A percentile compares a stretch with the other conserved stretches of the same genome.
Conservation (phyloP, 129 eudicot genomes). For the Ambrosia artemisiifolia region DNA sequence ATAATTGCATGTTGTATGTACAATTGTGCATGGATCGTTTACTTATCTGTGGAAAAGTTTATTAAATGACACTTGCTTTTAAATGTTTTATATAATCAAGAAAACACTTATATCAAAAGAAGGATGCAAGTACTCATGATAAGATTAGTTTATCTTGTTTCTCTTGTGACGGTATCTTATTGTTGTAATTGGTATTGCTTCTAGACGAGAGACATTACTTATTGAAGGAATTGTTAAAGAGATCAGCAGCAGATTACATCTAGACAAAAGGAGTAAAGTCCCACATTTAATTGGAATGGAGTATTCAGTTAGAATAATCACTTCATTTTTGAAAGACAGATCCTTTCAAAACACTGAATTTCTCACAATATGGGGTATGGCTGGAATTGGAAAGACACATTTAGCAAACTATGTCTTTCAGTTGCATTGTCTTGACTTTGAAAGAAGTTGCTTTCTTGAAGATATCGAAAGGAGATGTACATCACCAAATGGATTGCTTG, state of each 20-base stretch:
- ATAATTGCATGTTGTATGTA: too few relatives aligned
- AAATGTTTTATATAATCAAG: too few relatives aligned
- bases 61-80: too few relatives aligned
- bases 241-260: background rate
- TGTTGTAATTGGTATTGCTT: background rate
- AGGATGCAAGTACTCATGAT: too few relatives aligned
- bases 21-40: too few relatives aligned
- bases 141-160: too few relatives aligned
- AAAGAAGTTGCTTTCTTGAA: background rate
- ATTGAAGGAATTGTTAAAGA: slow-evolving; percentile 18
- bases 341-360: background rate
- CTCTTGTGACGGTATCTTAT: too few relatives aligned
- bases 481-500: background rate
- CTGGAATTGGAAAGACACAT: too few relatives aligned
- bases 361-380: too few relatives aligned
- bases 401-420: background rate
- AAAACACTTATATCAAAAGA: too few relatives aligned
- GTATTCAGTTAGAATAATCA: background rate
- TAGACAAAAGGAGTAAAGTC: background rate
- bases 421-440: too few relatives aligned
- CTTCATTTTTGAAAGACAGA: background rate
- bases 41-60: too few relatives aligned
- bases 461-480: background rate
- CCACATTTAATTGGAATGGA: background rate
- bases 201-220: background rate